phyloP scores from a whole-genome alignment of 2,329 filamentous ascomycete species.

The Xylaria polymorpha region DNA sequence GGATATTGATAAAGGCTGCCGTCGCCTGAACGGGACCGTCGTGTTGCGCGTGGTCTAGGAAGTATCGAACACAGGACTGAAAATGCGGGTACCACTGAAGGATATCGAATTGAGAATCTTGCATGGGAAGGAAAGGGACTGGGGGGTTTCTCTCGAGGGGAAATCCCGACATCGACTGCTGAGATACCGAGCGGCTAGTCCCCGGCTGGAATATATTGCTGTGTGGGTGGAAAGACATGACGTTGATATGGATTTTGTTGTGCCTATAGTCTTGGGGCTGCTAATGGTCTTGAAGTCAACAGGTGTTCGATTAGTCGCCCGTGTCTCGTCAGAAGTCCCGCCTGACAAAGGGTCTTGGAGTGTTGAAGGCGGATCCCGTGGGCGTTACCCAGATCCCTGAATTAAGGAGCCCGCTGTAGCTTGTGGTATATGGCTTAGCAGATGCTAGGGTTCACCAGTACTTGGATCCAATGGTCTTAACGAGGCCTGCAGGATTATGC shows the following conservation, averaged over 20 bases:
- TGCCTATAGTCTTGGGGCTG: constrained; percentile 1
- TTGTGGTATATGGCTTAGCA: constrained; percentile 15
- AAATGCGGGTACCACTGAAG: constrained; percentile 94
- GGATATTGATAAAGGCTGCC: constrained; percentile 91
- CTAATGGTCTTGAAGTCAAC: constrained; percentile 13
- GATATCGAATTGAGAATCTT: constrained; percentile 72
- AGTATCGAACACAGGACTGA: constrained; percentile 89
- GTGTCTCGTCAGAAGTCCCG: constrained; percentile 3
- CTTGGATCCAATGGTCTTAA: constrained; percentile 19
- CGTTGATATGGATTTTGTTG: constrained; percentile 10
- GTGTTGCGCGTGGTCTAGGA: constrained; percentile 90
- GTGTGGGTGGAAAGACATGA: constrained; percentile 47
- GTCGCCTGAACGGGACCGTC: constrained; percentile 85
- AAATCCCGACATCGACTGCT: constrained; percentile 42
- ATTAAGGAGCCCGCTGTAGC: constrained; percentile 16
- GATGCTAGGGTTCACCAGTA: constrained; percentile 12
- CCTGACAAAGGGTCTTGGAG: constrained; percentile 16
- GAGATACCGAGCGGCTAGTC: constrained; percentile 43
- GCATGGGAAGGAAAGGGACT: constrained; percentile 44
- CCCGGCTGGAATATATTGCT: constrained; percentile 43
- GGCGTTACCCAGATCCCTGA: background rate
- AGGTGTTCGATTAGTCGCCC: constrained; percentile 14
- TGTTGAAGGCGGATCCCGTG: constrained; percentile 10
- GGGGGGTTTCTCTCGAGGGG: constrained; percentile 41
- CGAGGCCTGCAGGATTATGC: constrained; percentile 12